A percentile compares a stretch with the other conserved stretches of the same genome.
Evolutionary conservation across 768 basidiomycete genomes (phyloP).

Genomic region (Tricholoma hemisulphureum): DNA sequence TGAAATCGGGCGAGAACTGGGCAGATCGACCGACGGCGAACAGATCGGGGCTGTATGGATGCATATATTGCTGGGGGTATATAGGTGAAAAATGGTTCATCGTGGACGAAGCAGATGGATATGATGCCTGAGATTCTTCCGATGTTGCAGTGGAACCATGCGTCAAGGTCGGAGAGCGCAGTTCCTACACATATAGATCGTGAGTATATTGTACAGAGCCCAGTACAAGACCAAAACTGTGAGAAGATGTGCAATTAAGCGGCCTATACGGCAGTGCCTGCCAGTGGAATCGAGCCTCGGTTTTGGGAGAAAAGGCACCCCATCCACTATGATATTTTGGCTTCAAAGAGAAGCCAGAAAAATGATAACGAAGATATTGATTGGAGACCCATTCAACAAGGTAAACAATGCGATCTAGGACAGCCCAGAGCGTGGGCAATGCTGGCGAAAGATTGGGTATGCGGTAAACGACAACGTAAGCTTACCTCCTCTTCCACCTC

Average conservation of each 20-base stretch:
- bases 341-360: background rate
- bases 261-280: background rate
- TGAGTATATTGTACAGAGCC: constrained; percentile 4
- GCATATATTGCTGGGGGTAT: constrained; percentile 9
- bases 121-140: constrained; percentile 30
- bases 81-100: constrained; percentile 8
- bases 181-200: constrained; percentile 6
- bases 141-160: constrained; percentile 33
- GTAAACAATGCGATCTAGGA: background rate
- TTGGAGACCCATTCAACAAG: background rate
- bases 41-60: constrained; percentile 9
- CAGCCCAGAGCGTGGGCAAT: background rate
- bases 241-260: background rate
- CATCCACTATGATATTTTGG: background rate
- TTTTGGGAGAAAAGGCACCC: background rate
- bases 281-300: background rate
- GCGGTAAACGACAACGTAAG: constrained; percentile 2
- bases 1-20: constrained; percentile 3
- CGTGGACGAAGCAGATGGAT: constrained; percentile 17
- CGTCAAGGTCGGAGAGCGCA: constrained; percentile 31
- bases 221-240: background rate
- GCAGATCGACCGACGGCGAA: background rate
- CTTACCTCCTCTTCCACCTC: constrained; percentile 56
- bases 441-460: background rate
- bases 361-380: background rate